These are phyloP conservation scores for Epicoccum sorghinum DNA, from an alignment of 2,329 filamentous ascomycete species.

Conservation along the genomic window DNA sequence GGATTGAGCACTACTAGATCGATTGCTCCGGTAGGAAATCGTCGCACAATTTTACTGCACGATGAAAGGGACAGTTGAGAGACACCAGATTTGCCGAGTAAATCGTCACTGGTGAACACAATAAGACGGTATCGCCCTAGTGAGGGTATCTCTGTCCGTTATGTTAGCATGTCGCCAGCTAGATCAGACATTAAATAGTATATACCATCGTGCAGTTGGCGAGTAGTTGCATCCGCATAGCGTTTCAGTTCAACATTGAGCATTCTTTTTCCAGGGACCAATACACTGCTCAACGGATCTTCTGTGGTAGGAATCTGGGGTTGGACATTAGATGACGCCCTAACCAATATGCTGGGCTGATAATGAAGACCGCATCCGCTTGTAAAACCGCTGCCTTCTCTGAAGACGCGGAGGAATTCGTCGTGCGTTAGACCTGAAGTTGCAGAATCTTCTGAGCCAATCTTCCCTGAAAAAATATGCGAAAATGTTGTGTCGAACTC, in stretches of 20 bases:
- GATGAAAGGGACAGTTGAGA: neutral
- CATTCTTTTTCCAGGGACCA: neutral
- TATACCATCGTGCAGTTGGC: neutral
- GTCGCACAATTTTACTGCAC: neutral
- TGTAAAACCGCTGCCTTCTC: neutral
- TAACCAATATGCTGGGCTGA: neutral
- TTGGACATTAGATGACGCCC: neutral
- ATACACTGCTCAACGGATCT: neutral
- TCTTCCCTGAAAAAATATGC: neutral
- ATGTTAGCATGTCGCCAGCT: neutral
- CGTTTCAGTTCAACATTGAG: neutral
- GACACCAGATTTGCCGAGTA: neutral
- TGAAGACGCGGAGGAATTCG: neutral
- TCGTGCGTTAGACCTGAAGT: neutral
- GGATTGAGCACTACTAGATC: neutral
- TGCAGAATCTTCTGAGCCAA: neutral
- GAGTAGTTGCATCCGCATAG: neutral
- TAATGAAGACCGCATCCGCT: neutral
- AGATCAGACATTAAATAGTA: neutral
- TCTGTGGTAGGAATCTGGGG: neutral
- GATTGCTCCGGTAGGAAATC: neutral
- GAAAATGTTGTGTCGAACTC: neutral
- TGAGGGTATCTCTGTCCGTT: neutral
- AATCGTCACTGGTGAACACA: neutral
- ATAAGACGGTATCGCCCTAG: neutral